Evolutionary conservation across 2,329 filamentous ascomycete genomes (phyloP), one percentile per base, ranked within the genome.

Genomic region (Colletotrichum musae): DNA sequence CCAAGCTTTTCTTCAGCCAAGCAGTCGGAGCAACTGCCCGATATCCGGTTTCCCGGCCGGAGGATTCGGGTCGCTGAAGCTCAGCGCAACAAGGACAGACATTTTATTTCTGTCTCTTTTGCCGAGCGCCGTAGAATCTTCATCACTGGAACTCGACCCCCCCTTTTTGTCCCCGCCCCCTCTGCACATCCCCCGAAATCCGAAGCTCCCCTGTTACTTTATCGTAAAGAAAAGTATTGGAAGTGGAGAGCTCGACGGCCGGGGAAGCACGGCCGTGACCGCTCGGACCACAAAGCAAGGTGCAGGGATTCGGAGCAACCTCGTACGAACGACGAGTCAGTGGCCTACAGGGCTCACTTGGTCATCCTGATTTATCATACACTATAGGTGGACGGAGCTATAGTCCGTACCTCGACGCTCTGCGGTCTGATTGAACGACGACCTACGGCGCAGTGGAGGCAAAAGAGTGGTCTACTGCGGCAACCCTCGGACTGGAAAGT

Each of bases 201-300:
- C 58, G 41, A 66, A 41, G 58, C n/a, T 39, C 24, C 51, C 58
- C 39, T 43, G 47, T 52, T 53, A 58, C 59, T 47, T 64, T 64
- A 58, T 68, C 59, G 52, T 63, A 58, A 57, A 52, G 58, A 63
- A 57, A 64, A 58, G 18, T 28, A 52, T 57, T 39, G 16, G 58
- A 16, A 18, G 64, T 63, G 52, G 58, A 39, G 58, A 24, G n/a
- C 52, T 58, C n/a, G 26, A 56, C 45, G 24, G 32, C 64, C 59
- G 59, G 45, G 58, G 59, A 64, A 56, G 51, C 52, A 67, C 32
- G 51, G 58, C 58, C 58, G 64, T 43, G 16, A 18, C 24, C 58
- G 43, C 64, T 57, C 39, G 45, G 64, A n/a, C 59, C 52, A 9
- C 45, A 13, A 52, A 2, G 52, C 58, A 32, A 36, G 45, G 21